phyloP scores from a whole-genome alignment of 768 basidiomycete species.

The Phanerochaete carnosa region DNA sequence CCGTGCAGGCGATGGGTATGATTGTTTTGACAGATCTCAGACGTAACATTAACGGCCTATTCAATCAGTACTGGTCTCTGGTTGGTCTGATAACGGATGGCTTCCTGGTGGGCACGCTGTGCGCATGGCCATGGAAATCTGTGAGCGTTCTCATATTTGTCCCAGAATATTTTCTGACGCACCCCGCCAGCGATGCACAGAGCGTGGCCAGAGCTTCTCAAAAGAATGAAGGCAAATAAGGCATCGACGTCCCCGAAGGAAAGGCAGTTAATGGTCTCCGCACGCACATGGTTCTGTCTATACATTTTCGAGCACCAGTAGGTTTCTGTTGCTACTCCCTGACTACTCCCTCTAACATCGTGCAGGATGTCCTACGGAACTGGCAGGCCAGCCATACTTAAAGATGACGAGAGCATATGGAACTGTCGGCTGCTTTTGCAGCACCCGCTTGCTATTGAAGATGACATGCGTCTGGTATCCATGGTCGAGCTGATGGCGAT shows the following conservation, averaged over 20 bases:
- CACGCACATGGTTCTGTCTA: conserved; percentile 90
- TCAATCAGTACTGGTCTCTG: conserved; percentile 74
- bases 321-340: conserved; percentile 27
- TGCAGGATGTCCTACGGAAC: conserved; percentile 91
- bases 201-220: conserved; percentile 81
- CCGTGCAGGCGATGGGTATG: conserved; percentile 92
- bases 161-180: not conserved
- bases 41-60: conserved; percentile 1
- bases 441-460: conserved; percentile 87
- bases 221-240: conserved; percentile 73
- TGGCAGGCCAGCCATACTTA: conserved; percentile 87
- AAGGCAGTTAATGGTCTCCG: conserved; percentile 73
- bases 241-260: conserved; percentile 57
- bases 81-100: conserved; percentile 97
- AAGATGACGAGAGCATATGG: conserved; percentile 88
- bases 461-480: conserved; percentile 93
- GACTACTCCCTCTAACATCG: conserved; percentile 12
- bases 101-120: conserved; percentile 94
- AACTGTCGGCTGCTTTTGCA: conserved; percentile 76
- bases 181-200: conserved; percentile 73
- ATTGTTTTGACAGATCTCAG: not conserved
- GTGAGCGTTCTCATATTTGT: conserved; percentile 37
- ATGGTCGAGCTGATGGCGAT: conserved; percentile 92
- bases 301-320: conserved; percentile 95
- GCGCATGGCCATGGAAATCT: conserved; percentile 92